Evolutionary conservation across 1,139 yeast genomes (phyloP), one percentile per base, ranked within the genome.

Genomic region (Candida sanyaensis): DNA sequence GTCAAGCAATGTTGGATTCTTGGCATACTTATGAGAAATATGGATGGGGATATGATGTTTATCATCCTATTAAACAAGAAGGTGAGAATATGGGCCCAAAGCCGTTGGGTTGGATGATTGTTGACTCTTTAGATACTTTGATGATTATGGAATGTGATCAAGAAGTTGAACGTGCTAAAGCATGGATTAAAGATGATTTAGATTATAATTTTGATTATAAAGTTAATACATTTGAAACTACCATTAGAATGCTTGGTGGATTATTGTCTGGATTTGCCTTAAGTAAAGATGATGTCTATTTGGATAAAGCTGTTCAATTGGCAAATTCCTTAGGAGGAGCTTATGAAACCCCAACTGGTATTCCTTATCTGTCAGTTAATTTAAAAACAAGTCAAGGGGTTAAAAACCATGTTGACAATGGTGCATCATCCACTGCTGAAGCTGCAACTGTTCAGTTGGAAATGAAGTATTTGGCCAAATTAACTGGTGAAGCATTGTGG

Each of bases 51-150:
- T 60, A 57, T 45, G 73, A 68, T 53, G 66, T 59, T 1, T 68
- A 59, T 46, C 69, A 66, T 52, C 80, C 97, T 0, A 62, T 87
- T 17, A 64, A 77, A 11, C 79, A 83, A 47, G 64, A 59, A 1
- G 91, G 90, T n/a, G 73, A 78, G 50, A 88, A 90, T 60, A 87
- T 90, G 91, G 92, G 90, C 1, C 84, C 84, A 6, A 66, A 77
- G 49, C 97, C 98, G 1, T 68, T 92, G 56, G 99, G 99, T 2
- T 92, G 97, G 97, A 88, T 92, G 65, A 86, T 92, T 58, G 96
- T 92, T 6, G 98, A 92, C 64, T 78, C 96, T 1, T 67, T 93
- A 47, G 98, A 93, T 61, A 88, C 97, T 0, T 69, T 92, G 73
- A 77, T 83, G 71, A 57, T 92, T 29, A 91, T 92, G 97, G 91